phyloP scores from a whole-genome alignment of 441 rosid genomes.

The Heliophila coronopifolia region DNA sequence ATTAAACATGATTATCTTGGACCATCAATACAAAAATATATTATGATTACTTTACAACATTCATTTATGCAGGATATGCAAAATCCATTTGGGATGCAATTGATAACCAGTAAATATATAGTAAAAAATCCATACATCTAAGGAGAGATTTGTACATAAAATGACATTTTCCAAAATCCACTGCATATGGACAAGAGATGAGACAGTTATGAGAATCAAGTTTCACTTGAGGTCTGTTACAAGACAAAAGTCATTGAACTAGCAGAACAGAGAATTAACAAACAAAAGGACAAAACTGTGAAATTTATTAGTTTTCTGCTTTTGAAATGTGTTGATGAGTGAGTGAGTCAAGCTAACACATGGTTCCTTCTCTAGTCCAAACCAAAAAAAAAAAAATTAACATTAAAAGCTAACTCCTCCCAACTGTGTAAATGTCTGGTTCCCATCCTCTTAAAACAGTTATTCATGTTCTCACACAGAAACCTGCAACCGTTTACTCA shows the following conservation, averaged over 20 bases:
- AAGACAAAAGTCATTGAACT: slow-evolving; percentile 16
- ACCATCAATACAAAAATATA: slow-evolving; percentile 1
- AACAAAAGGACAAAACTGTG: slow-evolving; percentile 23
- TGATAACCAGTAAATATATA: neutral
- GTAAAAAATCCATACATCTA: too few relatives aligned
- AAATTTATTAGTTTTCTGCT: neutral
- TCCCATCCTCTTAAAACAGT: slow-evolving; percentile 36
- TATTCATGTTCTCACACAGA: slow-evolving; percentile 34
- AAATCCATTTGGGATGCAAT: slow-evolving; percentile 2
- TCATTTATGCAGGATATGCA: slow-evolving; percentile 20
- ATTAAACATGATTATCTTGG: slow-evolving; percentile 25
- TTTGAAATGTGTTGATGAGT: slow-evolving; percentile 4
- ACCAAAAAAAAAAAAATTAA: slow-evolving; percentile 39
- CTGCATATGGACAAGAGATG: slow-evolving; percentile 19
- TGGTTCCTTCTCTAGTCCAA: slow-evolving; percentile 16
- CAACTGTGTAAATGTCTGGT: slow-evolving; percentile 42
- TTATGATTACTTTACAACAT: slow-evolving; percentile 15
- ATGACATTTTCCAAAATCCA: too few relatives aligned
- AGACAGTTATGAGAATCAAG: slow-evolving; percentile 25
- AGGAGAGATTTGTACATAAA: neutral
- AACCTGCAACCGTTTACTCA: slow-evolving; percentile 40
- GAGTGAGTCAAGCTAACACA: slow-evolving; percentile 19
- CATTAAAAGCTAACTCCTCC: slow-evolving; percentile 39
- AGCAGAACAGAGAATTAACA: slow-evolving; percentile 27
- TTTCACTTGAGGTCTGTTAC: slow-evolving; percentile 23